A percentile compares a stretch with the other conserved stretches of the same genome.
phyloP scores from a whole-genome alignment of 768 basidiomycete genomes.

The Pisolithus orientalis region DNA sequence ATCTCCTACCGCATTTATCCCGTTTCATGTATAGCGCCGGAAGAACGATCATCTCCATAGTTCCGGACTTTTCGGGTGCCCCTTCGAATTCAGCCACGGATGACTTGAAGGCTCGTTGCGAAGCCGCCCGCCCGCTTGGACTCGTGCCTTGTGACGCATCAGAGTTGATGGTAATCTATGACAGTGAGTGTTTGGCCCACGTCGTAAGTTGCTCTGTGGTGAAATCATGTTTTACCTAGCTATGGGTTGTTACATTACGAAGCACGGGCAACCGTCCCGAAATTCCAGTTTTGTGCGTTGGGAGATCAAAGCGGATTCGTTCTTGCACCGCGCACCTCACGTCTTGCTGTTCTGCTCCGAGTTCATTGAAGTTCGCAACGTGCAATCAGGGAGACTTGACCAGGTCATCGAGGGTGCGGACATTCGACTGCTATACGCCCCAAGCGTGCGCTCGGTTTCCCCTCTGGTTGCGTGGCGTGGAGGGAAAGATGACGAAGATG shows the following conservation, averaged over 20 bases:
- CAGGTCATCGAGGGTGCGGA: constrained; percentile 77
- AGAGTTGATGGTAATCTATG: constrained; percentile 69
- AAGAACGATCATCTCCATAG: constrained; percentile 36
- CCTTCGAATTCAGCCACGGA: constrained; percentile 35
- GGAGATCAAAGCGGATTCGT: constrained; percentile 66
- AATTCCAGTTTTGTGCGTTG: constrained; percentile 63
- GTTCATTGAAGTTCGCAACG: constrained; percentile 70
- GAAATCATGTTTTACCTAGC: constrained; percentile 31
- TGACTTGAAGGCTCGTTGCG: constrained; percentile 53
- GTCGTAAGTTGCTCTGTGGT: not conserved
- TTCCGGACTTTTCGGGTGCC: constrained; percentile 53
- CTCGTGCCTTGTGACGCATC: constrained; percentile 46
- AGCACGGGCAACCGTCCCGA: constrained; percentile 59
- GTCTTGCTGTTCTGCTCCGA: constrained; percentile 67
- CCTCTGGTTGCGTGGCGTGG: constrained; percentile 64
- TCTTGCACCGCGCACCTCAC: constrained; percentile 53
- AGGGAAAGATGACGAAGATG: constrained; percentile 47
- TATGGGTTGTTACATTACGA: constrained; percentile 72
- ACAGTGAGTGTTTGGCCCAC: constrained; percentile 41
- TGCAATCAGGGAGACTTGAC: constrained; percentile 59
- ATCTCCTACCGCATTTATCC: not conserved
- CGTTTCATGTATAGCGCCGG: constrained; percentile 29
- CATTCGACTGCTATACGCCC: constrained; percentile 50
- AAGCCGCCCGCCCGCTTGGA: constrained; percentile 58
- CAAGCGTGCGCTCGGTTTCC: constrained; percentile 32